Evolutionary conservation across 2,329 filamentous ascomycete genomes (phyloP), one percentile per base, ranked within the genome.

Genomic region (Calonectria naviculata): DNA sequence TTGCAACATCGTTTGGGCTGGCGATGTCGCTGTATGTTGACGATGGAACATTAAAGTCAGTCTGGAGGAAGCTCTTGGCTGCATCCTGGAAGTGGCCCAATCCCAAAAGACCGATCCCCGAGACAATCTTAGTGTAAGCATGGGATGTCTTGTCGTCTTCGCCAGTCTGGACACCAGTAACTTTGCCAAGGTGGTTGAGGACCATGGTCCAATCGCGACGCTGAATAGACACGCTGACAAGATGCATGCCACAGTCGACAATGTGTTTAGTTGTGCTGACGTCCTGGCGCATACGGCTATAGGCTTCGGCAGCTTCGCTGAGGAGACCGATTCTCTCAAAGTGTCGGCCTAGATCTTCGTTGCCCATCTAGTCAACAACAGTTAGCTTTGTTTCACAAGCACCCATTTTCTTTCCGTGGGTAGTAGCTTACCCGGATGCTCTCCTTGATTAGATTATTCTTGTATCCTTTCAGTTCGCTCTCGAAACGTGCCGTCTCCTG

Each of bases 371-470:
- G 21, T 21, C 46, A 26, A 47, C 13, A 31, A 47, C 34, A 38
- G 46, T 73, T 64, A 73, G 61, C 12, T 56, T 54, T 73, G 77
- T 56, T 73, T 67, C 41, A 12, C 2, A 4, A 15, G 10, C 4
- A 9, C 34, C n/a, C 13, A 9, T 13, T 38, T 38, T 0, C 19
- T 19, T 49, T 31, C 15, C 2, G 26, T 8, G 9, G 9, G 6
- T n/a, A 24, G 54, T 61, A 24, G 15, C 71, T 54, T 87, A 97
- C 95, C 76, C 95, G 86, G 78, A 98, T 98, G 85, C 95, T 98
- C 85, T 99, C 97, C 81, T 98, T 98, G 78, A 99, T 95, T 49
- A 98, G 85, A 78, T 98, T 99, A 81, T 98, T 98, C 84, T 97
- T 98, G 83, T 98, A 98, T 1, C 93, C 93, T 82, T 95, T 95